phyloP scores from a whole-genome alignment of 441 rosid genomes.

The Adansonia rubrostipa region DNA sequence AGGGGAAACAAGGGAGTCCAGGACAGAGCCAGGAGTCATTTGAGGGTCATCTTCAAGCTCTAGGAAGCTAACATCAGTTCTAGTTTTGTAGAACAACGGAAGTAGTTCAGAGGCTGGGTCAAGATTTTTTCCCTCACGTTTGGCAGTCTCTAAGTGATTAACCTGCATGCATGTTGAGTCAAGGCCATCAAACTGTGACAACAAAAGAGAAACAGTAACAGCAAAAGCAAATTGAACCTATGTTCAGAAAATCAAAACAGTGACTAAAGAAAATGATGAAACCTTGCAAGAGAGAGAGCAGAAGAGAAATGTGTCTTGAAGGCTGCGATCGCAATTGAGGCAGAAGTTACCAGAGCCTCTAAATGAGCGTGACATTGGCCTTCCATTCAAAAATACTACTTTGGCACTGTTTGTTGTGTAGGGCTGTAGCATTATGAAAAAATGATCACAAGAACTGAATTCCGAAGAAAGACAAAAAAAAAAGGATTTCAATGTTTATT shows the following conservation, averaged over 20 bases:
- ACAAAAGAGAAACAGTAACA: not conserved
- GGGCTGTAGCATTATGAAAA: constrained; percentile 20
- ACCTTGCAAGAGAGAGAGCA: constrained; percentile 38
- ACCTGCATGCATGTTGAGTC: constrained; percentile 2
- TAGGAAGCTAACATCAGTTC: not conserved
- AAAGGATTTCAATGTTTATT: not conserved
- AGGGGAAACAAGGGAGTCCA: constrained; percentile 9
- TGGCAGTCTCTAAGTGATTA: constrained; percentile 18
- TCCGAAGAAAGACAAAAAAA: not conserved
- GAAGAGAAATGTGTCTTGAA: constrained; percentile 31
- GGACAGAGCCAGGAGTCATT: constrained; percentile 15
- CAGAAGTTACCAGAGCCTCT: constrained; percentile 31
- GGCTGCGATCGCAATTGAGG: constrained; percentile 29
- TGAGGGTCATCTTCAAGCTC: constrained; percentile 19
- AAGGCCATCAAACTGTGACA: not conserved
- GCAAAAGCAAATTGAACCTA: not conserved
- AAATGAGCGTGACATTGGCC: constrained; percentile 29
- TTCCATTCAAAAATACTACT: constrained; percentile 31
- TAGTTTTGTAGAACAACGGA: constrained; percentile 5
- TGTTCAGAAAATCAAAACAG: not conserved
- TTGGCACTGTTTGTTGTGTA: constrained; percentile 37
- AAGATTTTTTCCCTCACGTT: not conserved
- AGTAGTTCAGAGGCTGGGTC: not conserved
- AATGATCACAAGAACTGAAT: not conserved
- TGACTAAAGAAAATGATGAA: not conserved